phyloP scores from a whole-genome alignment of 805 yeast genomes.

The Starmerella geochares region DNA sequence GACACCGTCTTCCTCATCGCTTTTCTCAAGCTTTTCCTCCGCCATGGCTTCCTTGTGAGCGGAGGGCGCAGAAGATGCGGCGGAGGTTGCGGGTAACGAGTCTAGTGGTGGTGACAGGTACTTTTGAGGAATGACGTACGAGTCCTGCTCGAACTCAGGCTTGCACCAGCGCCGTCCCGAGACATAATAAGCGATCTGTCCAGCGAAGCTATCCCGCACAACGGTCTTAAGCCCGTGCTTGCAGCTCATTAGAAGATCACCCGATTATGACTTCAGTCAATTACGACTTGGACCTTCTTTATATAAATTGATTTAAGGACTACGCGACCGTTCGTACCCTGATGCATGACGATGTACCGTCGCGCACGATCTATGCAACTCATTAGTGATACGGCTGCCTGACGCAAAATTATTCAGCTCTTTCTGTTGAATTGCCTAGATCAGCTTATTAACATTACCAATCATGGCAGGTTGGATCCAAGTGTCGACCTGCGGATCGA shows the following conservation, averaged over 20 bases:
- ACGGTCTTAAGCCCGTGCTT: not conserved
- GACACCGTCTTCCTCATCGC: not conserved
- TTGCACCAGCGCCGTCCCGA: constrained; percentile 3
- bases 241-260: not conserved
- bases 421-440: no score
- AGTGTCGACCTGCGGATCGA: no score
- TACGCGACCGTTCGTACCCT: no score
- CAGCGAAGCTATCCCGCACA: constrained; percentile 10
- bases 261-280: no score
- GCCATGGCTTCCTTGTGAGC: not conserved
- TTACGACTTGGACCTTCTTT: no score
- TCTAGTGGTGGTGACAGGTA: not conserved
- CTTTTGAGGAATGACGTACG: constrained; percentile 4
- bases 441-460: no score
- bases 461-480: no score
- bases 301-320: no score
- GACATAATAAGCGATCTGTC: not conserved
- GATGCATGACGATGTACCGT: no score
- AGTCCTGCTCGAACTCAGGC: not conserved
- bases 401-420: no score
- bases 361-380: no score
- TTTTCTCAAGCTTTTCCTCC: not conserved
- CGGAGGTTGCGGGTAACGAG: not conserved
- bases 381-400: no score
- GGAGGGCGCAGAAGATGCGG: not conserved